Evolutionary conservation across 2,329 filamentous ascomycete species (phyloP).

Genomic region (Botrytis tulipae): DNA sequence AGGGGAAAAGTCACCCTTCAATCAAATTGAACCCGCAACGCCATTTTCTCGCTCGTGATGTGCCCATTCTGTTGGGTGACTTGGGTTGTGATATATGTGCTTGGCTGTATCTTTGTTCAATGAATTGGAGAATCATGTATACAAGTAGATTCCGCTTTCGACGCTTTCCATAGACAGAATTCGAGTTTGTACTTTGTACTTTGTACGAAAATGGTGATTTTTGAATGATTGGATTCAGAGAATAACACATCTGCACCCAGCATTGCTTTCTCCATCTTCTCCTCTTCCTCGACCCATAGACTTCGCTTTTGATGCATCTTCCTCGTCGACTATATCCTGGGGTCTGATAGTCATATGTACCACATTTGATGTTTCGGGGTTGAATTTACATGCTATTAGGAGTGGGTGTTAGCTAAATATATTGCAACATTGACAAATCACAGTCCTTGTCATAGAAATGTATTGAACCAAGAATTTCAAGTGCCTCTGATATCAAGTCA

Average conservation of each 20-base stretch:
- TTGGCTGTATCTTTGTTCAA: background rate
- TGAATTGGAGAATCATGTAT: background rate
- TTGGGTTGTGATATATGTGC: background rate
- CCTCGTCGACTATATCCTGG: conserved; percentile 77
- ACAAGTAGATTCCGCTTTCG: background rate
- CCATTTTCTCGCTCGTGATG: background rate
- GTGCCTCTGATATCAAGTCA: background rate
- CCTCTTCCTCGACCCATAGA: conserved; percentile 45
- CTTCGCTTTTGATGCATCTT: conserved; percentile 42
- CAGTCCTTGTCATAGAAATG: background rate
- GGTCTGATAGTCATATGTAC: conserved; percentile 94
- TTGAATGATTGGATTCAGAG: conserved; percentile 43
- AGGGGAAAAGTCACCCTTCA: background rate
- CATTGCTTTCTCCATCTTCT: conserved; percentile 54
- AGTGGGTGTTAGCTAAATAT: background rate
- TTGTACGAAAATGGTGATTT: background rate
- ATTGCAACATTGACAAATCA: background rate
- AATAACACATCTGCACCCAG: conserved; percentile 64
- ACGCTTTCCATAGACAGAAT: background rate
- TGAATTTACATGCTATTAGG: conserved; percentile 72
- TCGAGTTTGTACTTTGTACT: background rate
- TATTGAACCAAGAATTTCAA: background rate
- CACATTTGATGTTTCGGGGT: conserved; percentile 71
- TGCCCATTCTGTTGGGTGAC: background rate
- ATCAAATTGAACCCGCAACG: background rate